phyloP scores from a whole-genome alignment of 148 eudicot species.

The Rhododendron ovatum region DNA sequence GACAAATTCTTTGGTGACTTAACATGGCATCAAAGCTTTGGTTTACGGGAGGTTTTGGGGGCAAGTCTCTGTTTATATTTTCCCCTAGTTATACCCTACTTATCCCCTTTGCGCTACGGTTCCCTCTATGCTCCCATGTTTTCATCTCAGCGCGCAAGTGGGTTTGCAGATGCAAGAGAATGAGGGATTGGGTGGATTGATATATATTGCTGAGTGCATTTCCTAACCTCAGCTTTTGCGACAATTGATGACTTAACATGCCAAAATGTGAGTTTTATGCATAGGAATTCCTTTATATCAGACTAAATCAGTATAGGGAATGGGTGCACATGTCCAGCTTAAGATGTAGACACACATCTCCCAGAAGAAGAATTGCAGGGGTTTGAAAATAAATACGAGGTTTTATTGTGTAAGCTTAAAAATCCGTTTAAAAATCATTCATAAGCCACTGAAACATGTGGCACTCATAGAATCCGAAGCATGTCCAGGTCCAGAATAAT shows the following conservation, averaged over 20 bases:
- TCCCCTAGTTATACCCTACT: neutral
- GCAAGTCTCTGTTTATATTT: neutral
- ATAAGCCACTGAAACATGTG: neutral
- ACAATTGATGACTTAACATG: neutral
- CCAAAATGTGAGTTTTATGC: neutral
- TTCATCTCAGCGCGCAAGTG: neutral
- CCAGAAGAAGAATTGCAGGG: neutral
- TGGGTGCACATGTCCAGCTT: neutral
- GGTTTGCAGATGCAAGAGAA: neutral
- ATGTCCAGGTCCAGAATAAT: neutral
- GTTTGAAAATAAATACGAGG: neutral
- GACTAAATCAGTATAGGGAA: neutral
- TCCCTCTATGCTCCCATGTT: neutral
- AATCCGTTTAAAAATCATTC: neutral
- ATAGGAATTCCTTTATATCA: neutral
- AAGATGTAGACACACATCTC: neutral
- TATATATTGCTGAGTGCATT: neutral
- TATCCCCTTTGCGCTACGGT: neutral
- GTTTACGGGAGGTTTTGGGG: neutral
- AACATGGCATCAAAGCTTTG: neutral
- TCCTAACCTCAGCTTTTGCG: neutral
- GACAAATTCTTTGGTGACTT: neutral
- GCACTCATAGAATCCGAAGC: neutral
- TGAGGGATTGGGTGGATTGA: neutral
- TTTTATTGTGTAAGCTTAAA: neutral